Conservation (phyloP, 140 eudicot genomes). For the Erigeron philadelphicus region DNA sequence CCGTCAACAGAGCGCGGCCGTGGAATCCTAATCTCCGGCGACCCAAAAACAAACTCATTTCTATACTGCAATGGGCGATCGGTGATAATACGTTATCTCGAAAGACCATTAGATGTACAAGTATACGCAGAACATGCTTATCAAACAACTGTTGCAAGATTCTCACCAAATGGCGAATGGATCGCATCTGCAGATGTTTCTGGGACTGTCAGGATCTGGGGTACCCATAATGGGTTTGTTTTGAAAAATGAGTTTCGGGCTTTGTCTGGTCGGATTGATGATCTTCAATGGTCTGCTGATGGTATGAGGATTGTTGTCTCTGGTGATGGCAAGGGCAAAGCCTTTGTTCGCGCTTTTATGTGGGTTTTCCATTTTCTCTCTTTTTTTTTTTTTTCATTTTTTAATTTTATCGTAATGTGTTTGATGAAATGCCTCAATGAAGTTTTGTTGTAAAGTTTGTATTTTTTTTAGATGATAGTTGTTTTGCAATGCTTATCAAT, state of each 20-base stretch:
- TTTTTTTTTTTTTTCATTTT: too few relatives aligned
- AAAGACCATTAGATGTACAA: slow-evolving; percentile 61
- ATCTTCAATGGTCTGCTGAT: slow-evolving; percentile 88
- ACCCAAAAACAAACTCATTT: slow-evolving; percentile 70
- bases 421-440: slow-evolving; percentile 29
- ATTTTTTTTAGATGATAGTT: not conserved
- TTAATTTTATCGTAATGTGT: slow-evolving; percentile 23
- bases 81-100: slow-evolving; percentile 62
- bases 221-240: slow-evolving; percentile 75
- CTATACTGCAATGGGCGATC: slow-evolving; percentile 86
- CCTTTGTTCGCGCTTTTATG: slow-evolving; percentile 86
- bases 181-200: slow-evolving; percentile 92
- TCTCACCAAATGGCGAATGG: slow-evolving; percentile 95
- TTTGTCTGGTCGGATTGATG: slow-evolving; percentile 91
- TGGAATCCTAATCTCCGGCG: slow-evolving; percentile 82
- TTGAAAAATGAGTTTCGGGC: slow-evolving; percentile 84
- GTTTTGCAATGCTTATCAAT: too few relatives aligned
- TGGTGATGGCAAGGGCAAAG: slow-evolving; percentile 92
- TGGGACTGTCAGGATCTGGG: slow-evolving; percentile 91
- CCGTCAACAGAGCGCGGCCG: slow-evolving; percentile 97
- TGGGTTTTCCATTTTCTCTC: slow-evolving; percentile 29
- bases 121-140: slow-evolving; percentile 90
- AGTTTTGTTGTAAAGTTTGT: not conserved
- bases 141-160: slow-evolving; percentile 85
- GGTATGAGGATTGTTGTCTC: slow-evolving; percentile 85